Percentiles rank a stretch among this genome's conserved stretches.
Conservation (phyloP, 164 flowering plant species). For the Taxillus chinensis region DNA sequence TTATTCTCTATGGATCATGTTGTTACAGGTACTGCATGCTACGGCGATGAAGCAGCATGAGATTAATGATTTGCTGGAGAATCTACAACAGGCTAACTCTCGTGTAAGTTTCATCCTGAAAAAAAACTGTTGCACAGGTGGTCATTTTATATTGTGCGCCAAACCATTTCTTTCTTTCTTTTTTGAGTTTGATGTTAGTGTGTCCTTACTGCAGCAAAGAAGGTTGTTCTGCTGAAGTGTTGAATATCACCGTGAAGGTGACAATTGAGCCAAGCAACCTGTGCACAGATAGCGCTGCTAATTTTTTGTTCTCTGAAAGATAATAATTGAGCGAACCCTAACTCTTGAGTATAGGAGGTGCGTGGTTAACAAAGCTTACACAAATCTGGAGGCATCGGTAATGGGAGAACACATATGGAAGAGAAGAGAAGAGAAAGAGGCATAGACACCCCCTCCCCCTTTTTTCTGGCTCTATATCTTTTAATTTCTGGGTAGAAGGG, state of each 20-base stretch:
- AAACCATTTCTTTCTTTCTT: no score
- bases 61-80: slow-evolving; percentile 44
- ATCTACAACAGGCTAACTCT: slow-evolving; percentile 31
- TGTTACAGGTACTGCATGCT: slow-evolving; percentile 57
- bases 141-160: no score
- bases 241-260: not conserved
- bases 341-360: no score
- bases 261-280: not conserved
- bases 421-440: no score
- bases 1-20: slow-evolving; percentile 2
- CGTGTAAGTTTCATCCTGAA: slow-evolving; percentile 33
- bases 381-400: no score
- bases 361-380: no score
- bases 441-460: no score
- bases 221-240: slow-evolving; percentile 24
- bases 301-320: no score
- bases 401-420: no score
- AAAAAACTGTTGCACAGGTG: not conserved
- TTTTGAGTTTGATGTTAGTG: not conserved
- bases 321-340: no score
- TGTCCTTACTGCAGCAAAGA: slow-evolving; percentile 22
- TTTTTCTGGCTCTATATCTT: no score
- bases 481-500: no score
- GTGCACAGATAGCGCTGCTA: not conserved
- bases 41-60: slow-evolving; percentile 61